Evolutionary conservation across 345 rosid genomes (phyloP).

Genomic region (Eutrema japonicum): DNA sequence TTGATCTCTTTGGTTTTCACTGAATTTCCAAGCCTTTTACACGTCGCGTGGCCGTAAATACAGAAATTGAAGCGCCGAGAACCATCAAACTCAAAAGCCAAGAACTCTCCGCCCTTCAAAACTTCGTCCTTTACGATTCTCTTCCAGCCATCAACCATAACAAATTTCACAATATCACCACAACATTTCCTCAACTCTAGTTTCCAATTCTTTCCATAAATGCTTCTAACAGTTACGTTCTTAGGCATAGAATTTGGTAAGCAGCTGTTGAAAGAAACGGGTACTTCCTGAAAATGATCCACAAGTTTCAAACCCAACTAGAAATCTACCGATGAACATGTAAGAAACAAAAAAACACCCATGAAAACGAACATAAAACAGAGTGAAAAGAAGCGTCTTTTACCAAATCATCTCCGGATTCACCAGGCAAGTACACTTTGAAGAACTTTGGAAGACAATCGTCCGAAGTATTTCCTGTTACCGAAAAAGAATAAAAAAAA

Average conservation of each 20-base stretch:
- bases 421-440: constrained; percentile 36
- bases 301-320: constrained; percentile 7
- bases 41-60: constrained; percentile 25
- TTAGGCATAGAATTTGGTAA: constrained; percentile 17
- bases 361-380: background rate
- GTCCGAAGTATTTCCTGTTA: background rate
- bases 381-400: constrained; percentile 10
- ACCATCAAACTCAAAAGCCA: constrained; percentile 35
- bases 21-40: constrained; percentile 38
- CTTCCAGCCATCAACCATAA: constrained; percentile 33
- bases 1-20: background rate
- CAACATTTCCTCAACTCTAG: constrained; percentile 2
- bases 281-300: constrained; percentile 24
- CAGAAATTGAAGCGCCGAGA: constrained; percentile 29
- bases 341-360: background rate
- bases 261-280: constrained; percentile 28
- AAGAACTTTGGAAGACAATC: constrained; percentile 39
- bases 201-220: constrained; percentile 26
- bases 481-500: background rate
- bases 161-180: constrained; percentile 16
- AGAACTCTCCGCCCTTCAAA: constrained; percentile 36
- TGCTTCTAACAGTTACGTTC: constrained; percentile 31
- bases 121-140: constrained; percentile 20
- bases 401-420: constrained; percentile 38
- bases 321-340: constrained; percentile 10